Conservation (phyloP, 2,329 filamentous ascomycete species). For the Podosphaera fusca region DNA sequence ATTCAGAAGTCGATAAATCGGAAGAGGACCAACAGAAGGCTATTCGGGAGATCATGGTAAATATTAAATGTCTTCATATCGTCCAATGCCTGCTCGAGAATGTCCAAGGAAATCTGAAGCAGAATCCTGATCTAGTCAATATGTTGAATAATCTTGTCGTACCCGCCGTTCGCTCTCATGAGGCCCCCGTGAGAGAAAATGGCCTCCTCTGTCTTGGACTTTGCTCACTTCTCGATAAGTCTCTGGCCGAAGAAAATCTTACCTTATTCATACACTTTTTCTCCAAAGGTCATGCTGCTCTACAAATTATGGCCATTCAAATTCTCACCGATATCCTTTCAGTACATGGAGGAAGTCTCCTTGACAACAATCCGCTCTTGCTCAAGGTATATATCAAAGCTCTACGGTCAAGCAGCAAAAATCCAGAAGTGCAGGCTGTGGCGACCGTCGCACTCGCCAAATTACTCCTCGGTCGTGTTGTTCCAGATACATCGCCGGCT, state of each 20-base stretch:
- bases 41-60: conserved; percentile 79
- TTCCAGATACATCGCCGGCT: conserved; percentile 38
- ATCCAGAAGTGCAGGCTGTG: conserved; percentile 54
- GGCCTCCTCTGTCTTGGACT: conserved; percentile 76
- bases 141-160: conserved; percentile 96
- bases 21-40: conserved; percentile 52
- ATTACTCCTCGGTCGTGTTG: conserved; percentile 56
- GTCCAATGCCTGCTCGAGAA: conserved; percentile 95
- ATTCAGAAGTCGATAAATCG: conserved; percentile 25
- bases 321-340: conserved; percentile 86
- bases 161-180: conserved; percentile 78
- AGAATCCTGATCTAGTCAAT: conserved; percentile 78
- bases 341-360: conserved; percentile 61
- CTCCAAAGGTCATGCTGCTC: conserved; percentile 66
- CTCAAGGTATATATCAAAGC: conserved; percentile 72
- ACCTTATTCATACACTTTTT: conserved; percentile 91
- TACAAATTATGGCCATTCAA: conserved; percentile 77
- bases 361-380: conserved; percentile 42
- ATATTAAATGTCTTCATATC: conserved; percentile 95
- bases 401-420: conserved; percentile 45
- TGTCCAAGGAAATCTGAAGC: conserved; percentile 65
- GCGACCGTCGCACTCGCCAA: conserved; percentile 69
- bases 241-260: conserved; percentile 77
- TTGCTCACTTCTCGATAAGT: conserved; percentile 76
- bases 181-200: conserved; percentile 75